These are phyloP conservation scores for Mucor piriformis DNA, from an alignment of 371 early-diverging fungal genomes.

Conservation along the genomic window DNA sequence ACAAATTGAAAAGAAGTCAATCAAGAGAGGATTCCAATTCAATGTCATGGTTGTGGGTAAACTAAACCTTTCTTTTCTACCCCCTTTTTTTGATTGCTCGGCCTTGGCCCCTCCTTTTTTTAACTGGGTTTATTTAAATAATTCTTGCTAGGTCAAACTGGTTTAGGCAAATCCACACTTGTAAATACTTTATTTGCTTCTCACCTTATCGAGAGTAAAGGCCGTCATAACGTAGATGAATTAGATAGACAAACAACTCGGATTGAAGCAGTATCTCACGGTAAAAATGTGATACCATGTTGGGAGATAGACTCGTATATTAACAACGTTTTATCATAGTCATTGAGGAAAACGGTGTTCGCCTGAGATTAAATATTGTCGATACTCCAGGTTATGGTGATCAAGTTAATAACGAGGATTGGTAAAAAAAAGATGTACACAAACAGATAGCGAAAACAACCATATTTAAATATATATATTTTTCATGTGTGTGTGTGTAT, in stretches of 20 bases:
- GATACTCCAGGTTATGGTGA: conserved; percentile 83
- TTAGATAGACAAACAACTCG: conserved; percentile 78
- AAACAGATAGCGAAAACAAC: background rate
- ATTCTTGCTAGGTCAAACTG: conserved; percentile 81
- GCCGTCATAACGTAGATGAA: conserved; percentile 71
- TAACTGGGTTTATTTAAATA: background rate
- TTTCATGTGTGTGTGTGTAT: conserved; percentile 3
- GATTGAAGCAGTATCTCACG: conserved; percentile 80
- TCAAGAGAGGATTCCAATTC: conserved; percentile 94
- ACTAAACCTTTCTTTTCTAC: background rate
- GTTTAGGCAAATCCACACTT: conserved; percentile 98
- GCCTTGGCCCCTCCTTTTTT: background rate
- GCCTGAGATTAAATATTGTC: conserved; percentile 80
- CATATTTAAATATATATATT: background rate
- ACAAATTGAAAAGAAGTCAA: conserved; percentile 91
- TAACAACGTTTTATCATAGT: conserved; percentile 39
- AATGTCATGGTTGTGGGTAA: conserved; percentile 94
- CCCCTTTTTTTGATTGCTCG: background rate
- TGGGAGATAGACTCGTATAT: background rate
- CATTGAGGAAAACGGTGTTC: conserved; percentile 84
- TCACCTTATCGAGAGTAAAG: conserved; percentile 85
- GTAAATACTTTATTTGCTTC: conserved; percentile 93
- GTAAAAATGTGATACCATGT: conserved; percentile 38
- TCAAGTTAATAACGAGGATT: conserved; percentile 87
- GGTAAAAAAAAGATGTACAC: conserved; percentile 42